Percentiles rank a stretch among this genome's conserved stretches.
Evolutionary conservation across 768 basidiomycete genomes (phyloP).

Genomic region (Gelatoporia subvermispora): DNA sequence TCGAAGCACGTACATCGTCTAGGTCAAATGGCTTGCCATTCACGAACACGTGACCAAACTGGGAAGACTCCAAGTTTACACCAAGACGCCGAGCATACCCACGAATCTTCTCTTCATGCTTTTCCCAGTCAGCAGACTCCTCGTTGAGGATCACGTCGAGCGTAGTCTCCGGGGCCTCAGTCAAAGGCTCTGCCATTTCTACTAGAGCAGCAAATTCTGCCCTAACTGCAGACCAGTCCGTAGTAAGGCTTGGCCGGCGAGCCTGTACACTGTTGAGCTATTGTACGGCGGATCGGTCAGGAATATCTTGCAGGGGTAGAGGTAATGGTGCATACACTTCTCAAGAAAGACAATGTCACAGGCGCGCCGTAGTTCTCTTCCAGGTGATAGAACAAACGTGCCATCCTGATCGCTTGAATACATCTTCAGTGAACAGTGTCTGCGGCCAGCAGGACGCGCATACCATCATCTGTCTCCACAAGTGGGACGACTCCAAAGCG

Average conservation of each 20-base stretch:
- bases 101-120: slow-evolving; percentile 40
- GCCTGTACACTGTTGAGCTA: too few species aligned
- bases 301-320: too few species aligned
- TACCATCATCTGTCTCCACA: slow-evolving; percentile 45
- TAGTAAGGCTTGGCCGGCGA: slow-evolving; percentile 19
- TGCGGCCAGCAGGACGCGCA: slow-evolving; percentile 7
- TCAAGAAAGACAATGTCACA: slow-evolving; percentile 58
- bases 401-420: slow-evolving; percentile 59
- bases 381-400: slow-evolving; percentile 65
- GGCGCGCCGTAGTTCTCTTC: slow-evolving; percentile 58
- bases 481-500: slow-evolving; percentile 85
- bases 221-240: slow-evolving; percentile 42
- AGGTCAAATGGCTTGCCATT: slow-evolving; percentile 80
- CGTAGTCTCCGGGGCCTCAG: slow-evolving; percentile 15
- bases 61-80: slow-evolving; percentile 32
- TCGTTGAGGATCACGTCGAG: slow-evolving; percentile 38
- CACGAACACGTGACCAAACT: slow-evolving; percentile 71
- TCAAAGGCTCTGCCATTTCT: slow-evolving; percentile 20
- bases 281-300: not conserved
- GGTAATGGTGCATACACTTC: slow-evolving; percentile 33
- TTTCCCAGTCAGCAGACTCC: slow-evolving; percentile 20
- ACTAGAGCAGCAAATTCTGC: slow-evolving; percentile 34
- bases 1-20: slow-evolving; percentile 50
- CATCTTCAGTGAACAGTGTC: slow-evolving; percentile 2
- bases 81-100: slow-evolving; percentile 58